Evolutionary conservation across 495 filamentous ascomycete genomes (phyloP).

Genomic region (Talaromyces liani): DNA sequence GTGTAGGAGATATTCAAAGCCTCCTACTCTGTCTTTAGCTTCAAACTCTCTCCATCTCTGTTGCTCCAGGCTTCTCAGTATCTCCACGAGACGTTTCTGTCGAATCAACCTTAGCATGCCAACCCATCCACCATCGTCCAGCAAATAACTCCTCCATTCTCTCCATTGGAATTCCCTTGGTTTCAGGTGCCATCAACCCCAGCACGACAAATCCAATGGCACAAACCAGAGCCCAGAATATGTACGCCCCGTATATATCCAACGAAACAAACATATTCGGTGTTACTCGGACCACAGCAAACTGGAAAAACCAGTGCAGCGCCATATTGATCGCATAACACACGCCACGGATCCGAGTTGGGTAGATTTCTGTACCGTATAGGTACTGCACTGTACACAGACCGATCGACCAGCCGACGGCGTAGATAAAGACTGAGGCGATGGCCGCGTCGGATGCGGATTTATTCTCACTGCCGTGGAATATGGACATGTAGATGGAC

Average conservation of each 20-base stretch:
- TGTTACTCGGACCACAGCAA: constrained; percentile 41
- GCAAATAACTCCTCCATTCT: constrained; percentile 39
- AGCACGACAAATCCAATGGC: constrained; percentile 32
- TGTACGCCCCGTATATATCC: constrained; percentile 37
- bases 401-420: constrained; percentile 43
- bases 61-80: background rate
- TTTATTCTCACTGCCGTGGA: constrained; percentile 17
- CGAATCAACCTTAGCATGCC: constrained; percentile 22
- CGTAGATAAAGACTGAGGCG: constrained; percentile 40
- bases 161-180: constrained; percentile 37
- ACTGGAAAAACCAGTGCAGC: constrained; percentile 43
- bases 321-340: constrained; percentile 37
- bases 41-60: background rate
- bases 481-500: constrained; percentile 28
- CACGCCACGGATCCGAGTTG: constrained; percentile 36
- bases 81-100: background rate
- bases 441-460: constrained; percentile 36
- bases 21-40: too few species aligned
- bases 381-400: constrained; percentile 43
- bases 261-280: constrained; percentile 38
- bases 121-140: constrained; percentile 36
- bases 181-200: constrained; percentile 41
- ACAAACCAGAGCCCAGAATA: constrained; percentile 39
- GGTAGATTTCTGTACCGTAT: constrained; percentile 42
- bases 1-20: too few species aligned